Evolutionary conservation across 768 basidiomycete species (phyloP), one percentile per base, ranked within the genome.

Genomic region (Auricularia sp.): DNA sequence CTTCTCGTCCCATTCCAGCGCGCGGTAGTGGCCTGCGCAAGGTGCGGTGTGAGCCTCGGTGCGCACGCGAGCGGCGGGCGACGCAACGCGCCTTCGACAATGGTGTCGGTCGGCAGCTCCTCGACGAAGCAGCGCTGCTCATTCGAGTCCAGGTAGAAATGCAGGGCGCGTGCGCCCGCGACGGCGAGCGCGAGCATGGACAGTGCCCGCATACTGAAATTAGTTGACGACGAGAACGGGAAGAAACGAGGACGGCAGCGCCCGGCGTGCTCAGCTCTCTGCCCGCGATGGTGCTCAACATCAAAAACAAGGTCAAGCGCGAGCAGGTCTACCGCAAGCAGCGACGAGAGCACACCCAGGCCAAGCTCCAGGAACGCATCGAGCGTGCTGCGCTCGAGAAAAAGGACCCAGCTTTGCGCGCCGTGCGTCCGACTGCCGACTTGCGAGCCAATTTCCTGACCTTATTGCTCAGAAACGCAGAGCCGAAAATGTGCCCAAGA

Each of bases 91-190:
- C 95, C 93, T 80, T 97, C 92, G 44, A 96, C 92, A 35, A 94
- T 87, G n/a, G 94, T 98, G 75, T 96, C 90, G 2, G 87, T 86
- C 13, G 97, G 96, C 21, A 98, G 79, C 74, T 99, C 97, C 73
- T 98, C 97, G 65, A 98, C 84, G 77, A 98, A 98, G 75, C 97
- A 99, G 61, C 90, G 84, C 71, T 89, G 88, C 75, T 97, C 92
- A 72, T 92, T 90, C 18, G 94, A 87, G 73, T 97, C 94, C 65
- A 99, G 85, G 74, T 99, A 99, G 76, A 98, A 97, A 73, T 99
- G 97, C 34, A 99, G 86, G 35, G 91, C 93, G 73, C 87, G 83
- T 18, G 79, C 81, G 21, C 80, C 72, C 47, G 79, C 76, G 29
- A 78, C 74, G 68, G 80, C 68, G 63, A 78, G 70, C 65, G 81